Conservation (phyloP, 371 early-diverging fungal genomes). For the Zychaea mexicana region DNA sequence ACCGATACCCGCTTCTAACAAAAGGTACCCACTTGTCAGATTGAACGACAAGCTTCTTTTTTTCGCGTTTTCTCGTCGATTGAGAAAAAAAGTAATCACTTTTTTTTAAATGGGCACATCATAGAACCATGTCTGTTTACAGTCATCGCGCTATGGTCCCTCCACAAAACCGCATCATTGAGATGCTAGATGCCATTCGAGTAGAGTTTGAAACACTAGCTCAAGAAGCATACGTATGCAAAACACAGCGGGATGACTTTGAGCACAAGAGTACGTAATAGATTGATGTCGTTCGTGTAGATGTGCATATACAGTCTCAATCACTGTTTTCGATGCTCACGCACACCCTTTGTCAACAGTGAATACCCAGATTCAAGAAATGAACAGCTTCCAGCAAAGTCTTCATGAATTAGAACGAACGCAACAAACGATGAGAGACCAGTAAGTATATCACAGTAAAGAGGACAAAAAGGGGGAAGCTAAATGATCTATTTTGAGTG, state of each 20-base stretch:
- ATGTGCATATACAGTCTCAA: too few relatives aligned
- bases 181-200: conserved; percentile 80
- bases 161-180: conserved; percentile 58
- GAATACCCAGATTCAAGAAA: conserved; percentile 71
- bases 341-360: conserved; percentile 28
- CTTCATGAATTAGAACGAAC: conserved; percentile 76
- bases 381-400: conserved; percentile 70
- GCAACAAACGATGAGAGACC: conserved; percentile 68
- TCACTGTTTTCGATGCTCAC: neutral
- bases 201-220: conserved; percentile 74
- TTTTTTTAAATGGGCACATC: too few relatives aligned
- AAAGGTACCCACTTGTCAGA: too few relatives aligned
- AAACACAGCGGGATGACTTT: conserved; percentile 81
- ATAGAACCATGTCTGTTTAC: conserved; percentile 48
- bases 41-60: too few relatives aligned
- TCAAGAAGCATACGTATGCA: conserved; percentile 71
- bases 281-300: too few relatives aligned
- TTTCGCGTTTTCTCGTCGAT: too few relatives aligned
- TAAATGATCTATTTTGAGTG: neutral
- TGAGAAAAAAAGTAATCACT: too few relatives aligned
- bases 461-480: too few relatives aligned
- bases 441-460: conserved; percentile 45
- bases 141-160: conserved; percentile 79
- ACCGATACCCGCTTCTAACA: too few relatives aligned
- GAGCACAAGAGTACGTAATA: conserved; percentile 76